Conservation (phyloP, 495 filamentous ascomycete species). For the Penicillium antarcticum region DNA sequence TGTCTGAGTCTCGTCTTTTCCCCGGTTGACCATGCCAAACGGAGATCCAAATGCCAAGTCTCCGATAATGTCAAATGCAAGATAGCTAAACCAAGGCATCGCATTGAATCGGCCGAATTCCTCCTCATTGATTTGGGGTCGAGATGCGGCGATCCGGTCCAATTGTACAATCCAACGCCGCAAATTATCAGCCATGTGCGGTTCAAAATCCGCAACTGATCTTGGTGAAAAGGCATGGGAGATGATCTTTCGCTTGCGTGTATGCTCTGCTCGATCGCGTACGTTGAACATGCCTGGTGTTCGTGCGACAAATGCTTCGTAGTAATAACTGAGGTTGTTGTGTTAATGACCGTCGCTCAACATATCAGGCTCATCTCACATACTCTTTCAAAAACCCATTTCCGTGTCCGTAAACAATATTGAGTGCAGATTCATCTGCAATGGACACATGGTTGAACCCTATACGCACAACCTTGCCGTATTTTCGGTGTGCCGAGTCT, state of each 20-base stretch:
- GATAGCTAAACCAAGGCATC: slow-evolving; percentile 81
- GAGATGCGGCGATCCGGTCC: slow-evolving; percentile 46
- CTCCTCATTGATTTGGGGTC: slow-evolving; percentile 2
- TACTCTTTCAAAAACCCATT: slow-evolving; percentile 66
- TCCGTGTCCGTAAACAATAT: slow-evolving; percentile 43
- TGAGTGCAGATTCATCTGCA: slow-evolving; percentile 24
- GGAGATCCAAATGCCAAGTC: slow-evolving; percentile 36
- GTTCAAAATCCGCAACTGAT: slow-evolving; percentile 71
- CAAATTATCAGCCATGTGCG: slow-evolving; percentile 71
- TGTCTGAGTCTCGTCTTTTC: slow-evolving; percentile 47
- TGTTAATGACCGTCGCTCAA: neutral
- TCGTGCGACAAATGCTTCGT: slow-evolving; percentile 79
- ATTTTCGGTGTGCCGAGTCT: slow-evolving; percentile 34
- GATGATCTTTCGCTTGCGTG: slow-evolving; percentile 76
- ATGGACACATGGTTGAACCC: slow-evolving; percentile 36
- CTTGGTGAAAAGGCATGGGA: slow-evolving; percentile 75
- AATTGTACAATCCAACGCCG: slow-evolving; percentile 62
- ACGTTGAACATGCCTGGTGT: slow-evolving; percentile 79
- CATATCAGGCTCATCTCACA: neutral
- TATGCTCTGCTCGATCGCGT: slow-evolving; percentile 68
- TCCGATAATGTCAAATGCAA: slow-evolving; percentile 61
- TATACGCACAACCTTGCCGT: slow-evolving; percentile 39
- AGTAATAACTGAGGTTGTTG: slow-evolving; percentile 54
- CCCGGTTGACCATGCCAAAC: slow-evolving; percentile 40
- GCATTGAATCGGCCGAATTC: slow-evolving; percentile 58